Conservation (phyloP, 345 rosid species). For the Acer saccharum region DNA sequence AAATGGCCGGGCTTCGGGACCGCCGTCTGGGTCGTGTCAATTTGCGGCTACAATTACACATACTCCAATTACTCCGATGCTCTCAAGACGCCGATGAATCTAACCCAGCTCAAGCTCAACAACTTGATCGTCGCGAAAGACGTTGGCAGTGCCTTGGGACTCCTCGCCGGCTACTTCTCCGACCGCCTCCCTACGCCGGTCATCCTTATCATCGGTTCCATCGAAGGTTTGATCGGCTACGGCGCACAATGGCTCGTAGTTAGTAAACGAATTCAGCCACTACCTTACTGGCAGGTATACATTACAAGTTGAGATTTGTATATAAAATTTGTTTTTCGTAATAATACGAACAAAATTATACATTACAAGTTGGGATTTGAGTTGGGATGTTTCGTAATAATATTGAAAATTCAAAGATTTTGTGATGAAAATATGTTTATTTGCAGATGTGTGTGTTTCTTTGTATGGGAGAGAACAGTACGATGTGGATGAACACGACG, state of each 20-base stretch:
- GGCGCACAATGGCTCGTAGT: conserved; percentile 97
- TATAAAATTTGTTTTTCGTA: no score
- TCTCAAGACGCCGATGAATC: conserved; percentile 77
- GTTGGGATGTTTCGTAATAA: not conserved
- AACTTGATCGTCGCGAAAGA: conserved; percentile 85
- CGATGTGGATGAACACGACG: conserved; percentile 99
- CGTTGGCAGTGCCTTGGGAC: conserved; percentile 89
- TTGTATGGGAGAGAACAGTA: conserved; percentile 93
- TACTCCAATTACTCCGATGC: conserved; percentile 92
- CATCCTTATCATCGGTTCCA: conserved; percentile 72
- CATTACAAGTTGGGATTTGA: no score
- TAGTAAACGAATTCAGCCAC: conserved; percentile 58
- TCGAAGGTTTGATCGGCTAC: conserved; percentile 90
- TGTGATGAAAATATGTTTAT: not conserved
- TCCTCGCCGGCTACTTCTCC: conserved; percentile 87
- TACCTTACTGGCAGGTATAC: conserved; percentile 86
- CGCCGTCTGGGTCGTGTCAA: conserved; percentile 91
- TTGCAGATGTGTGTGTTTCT: conserved; percentile 67
- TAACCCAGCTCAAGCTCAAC: conserved; percentile 83
- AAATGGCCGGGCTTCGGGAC: conserved; percentile 44
- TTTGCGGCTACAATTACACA: conserved; percentile 94
- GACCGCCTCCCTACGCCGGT: conserved; percentile 70
- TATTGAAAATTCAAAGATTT: not conserved
- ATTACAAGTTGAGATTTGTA: no score
- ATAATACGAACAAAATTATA: not conserved